Base-by-base conservation (phyloP, 306 rosid species). In the Lathyrus sativus region DNA sequence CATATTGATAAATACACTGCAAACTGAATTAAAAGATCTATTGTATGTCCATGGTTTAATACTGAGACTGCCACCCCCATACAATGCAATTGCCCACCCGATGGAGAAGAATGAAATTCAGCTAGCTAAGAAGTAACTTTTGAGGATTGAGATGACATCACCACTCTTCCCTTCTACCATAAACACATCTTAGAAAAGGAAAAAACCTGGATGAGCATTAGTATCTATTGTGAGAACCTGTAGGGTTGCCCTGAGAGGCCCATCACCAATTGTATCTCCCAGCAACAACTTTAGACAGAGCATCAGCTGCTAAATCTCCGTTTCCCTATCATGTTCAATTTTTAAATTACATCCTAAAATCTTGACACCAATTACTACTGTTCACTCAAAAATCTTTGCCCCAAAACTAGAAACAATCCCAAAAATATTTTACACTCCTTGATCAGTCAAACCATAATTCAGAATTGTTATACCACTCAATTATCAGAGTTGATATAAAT, bases 61-160 rank as follows among this genome's bases (percentile, higher is more conserved):
- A 5, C 37, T 4, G 37, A 31, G 37, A 31, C 37, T 31, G 37
- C 37, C 37, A 7, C n/a, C 37, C 37, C 38, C 24, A 15, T 46
- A 14, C 22, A 0, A 15, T 46, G 53, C 14, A 46, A 46, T 14
- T 46, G 19, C 22, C 22, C 53, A 7, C 11, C 53, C 53, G 3
- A 48, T 15, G 24, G 24, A 46, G 53, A 14, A 46, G 54, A 48
- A 15, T 48, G 9, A 48, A 46, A 48, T 48, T 48, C 11, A 48
- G 24, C 54, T 48, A 15, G 26, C 24, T 7, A 49, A 10, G 55
- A 49, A 49, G 12, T 10, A 49, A 17, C 26, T 17, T 7, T 17
- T 17, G 10, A 49, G 28, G 55, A 49, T 49, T 49, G 55, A 49
- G 55, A 49, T 17, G 59, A 53, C 35, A 53, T 22, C 59, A 53